Percentiles rank a stretch among this genome's conserved stretches.
Conservation (phyloP, 257 asterid genomes). For the Solanum pennellii region DNA sequence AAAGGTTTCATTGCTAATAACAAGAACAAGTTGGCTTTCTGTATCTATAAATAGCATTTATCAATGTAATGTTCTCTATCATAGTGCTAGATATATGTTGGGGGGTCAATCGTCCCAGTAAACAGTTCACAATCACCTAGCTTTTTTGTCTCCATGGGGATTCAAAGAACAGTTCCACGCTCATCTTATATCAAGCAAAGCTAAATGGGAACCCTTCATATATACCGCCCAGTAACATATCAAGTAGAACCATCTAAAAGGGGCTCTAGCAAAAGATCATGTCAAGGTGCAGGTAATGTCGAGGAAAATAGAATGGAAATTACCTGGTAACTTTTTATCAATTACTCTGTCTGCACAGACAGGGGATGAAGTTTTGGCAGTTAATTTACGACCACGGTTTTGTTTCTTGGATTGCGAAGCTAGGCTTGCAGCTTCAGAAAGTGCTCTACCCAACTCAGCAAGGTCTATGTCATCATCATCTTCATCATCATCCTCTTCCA, state of each 20-base stretch:
- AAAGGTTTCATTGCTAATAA: neutral
- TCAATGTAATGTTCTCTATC: neutral
- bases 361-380: conserved; percentile 13
- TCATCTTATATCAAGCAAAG: neutral
- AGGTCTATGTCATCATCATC: conserved; percentile 43
- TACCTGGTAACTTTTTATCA: conserved; percentile 54
- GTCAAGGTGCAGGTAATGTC: neutral
- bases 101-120: neutral
- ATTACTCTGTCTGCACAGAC: conserved; percentile 18
- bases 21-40: neutral
- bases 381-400: conserved; percentile 16
- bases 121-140: neutral
- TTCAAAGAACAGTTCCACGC: neutral
- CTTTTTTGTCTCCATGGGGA: neutral
- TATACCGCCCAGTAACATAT: neutral
- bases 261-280: neutral
- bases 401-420: conserved; percentile 29
- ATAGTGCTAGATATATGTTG: neutral
- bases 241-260: neutral
- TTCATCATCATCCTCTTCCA: conserved; percentile 28
- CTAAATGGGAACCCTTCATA: neutral
- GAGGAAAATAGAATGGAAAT: neutral
- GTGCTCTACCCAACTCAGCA: conserved; percentile 65
- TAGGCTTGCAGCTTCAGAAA: conserved; percentile 54
- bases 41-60: neutral